These are phyloP conservation scores for Penicillium sp. DNA, from an alignment of 2,329 filamentous ascomycete genomes.

Conservation along the genomic window DNA sequence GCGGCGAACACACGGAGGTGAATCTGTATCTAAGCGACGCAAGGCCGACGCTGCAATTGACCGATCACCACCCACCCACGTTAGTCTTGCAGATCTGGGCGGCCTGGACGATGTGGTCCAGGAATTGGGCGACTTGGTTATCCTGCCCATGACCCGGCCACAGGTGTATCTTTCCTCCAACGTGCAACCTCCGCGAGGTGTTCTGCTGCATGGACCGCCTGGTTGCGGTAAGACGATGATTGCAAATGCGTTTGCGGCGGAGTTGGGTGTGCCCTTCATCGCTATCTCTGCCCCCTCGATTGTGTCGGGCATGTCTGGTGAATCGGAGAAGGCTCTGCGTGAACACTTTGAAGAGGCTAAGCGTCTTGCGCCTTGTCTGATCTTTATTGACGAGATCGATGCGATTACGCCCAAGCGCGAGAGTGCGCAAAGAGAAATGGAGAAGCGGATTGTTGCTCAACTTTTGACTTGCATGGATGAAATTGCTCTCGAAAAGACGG, in stretches of 20 bases:
- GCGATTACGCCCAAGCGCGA: constrained; percentile 86
- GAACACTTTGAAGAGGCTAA: constrained; percentile 89
- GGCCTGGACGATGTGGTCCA: constrained; percentile 74
- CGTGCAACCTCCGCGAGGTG: constrained; percentile 71
- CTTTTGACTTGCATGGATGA: constrained; percentile 86
- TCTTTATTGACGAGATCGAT: constrained; percentile 93
- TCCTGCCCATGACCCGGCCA: constrained; percentile 71
- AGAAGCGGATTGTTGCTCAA: constrained; percentile 82
- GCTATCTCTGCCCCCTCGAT: constrained; percentile 80
- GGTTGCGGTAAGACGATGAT: constrained; percentile 88
- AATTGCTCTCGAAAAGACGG: constrained; percentile 70
- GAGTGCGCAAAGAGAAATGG: constrained; percentile 82
- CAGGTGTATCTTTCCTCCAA: constrained; percentile 67
- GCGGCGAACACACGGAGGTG: constrained; percentile 65
- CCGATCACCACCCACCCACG: constrained; percentile 66
- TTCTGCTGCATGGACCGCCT: constrained; percentile 79
- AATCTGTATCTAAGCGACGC: constrained; percentile 68
- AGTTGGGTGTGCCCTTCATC: constrained; percentile 76
- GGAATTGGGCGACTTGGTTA: constrained; percentile 70
- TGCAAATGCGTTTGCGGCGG: constrained; percentile 76
- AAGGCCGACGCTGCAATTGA: constrained; percentile 62
- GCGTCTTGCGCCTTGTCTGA: constrained; percentile 79
- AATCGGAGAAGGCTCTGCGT: constrained; percentile 83
- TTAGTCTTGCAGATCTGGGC: constrained; percentile 72
- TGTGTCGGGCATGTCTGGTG: constrained; percentile 84